These are phyloP conservation scores for Xylariaceae sp. DNA, from an alignment of 2,329 filamentous ascomycete species.

Conservation along the genomic window DNA sequence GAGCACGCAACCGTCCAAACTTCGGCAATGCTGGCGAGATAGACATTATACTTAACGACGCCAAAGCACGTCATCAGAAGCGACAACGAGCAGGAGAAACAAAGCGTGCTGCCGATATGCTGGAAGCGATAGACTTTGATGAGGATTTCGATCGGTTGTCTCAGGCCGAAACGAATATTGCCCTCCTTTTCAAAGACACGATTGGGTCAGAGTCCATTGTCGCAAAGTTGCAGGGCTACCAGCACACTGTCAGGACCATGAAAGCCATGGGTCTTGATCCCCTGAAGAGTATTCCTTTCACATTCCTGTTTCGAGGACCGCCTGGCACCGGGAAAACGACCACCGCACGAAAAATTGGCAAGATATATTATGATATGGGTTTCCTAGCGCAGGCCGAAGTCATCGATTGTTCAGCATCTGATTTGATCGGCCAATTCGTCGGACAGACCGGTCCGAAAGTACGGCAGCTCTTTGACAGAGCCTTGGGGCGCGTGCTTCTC, in stretches of 20 bases:
- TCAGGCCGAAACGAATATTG: constrained; percentile 38
- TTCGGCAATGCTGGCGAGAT: constrained; percentile 74
- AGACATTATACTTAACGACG: constrained; percentile 59
- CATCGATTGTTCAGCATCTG: constrained; percentile 62
- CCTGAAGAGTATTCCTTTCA: constrained; percentile 49
- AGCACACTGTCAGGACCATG: constrained; percentile 42
- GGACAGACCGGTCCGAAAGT: constrained; percentile 60
- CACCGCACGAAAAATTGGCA: constrained; percentile 68
- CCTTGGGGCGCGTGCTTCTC: constrained; percentile 63
- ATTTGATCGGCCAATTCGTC: constrained; percentile 63
- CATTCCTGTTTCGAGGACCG: constrained; percentile 56
- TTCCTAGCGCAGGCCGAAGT: constrained; percentile 59
- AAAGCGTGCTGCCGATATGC: constrained; percentile 19
- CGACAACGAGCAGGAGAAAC: constrained; percentile 29
- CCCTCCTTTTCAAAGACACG: constrained; percentile 19
- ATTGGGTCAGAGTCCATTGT: constrained; percentile 38
- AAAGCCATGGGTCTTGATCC: constrained; percentile 44
- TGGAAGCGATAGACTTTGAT: constrained; percentile 46
- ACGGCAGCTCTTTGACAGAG: constrained; percentile 46
- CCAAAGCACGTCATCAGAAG: constrained; percentile 50
- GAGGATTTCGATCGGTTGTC: constrained; percentile 45
- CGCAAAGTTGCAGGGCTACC: constrained; percentile 45
- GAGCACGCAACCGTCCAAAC: constrained; percentile 58
- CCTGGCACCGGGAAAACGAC: constrained; percentile 61
- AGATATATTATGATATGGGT: constrained; percentile 72